Evolutionary conservation across 2,329 filamentous ascomycete genomes (phyloP).

Genomic region (Thelonectria rubi): DNA sequence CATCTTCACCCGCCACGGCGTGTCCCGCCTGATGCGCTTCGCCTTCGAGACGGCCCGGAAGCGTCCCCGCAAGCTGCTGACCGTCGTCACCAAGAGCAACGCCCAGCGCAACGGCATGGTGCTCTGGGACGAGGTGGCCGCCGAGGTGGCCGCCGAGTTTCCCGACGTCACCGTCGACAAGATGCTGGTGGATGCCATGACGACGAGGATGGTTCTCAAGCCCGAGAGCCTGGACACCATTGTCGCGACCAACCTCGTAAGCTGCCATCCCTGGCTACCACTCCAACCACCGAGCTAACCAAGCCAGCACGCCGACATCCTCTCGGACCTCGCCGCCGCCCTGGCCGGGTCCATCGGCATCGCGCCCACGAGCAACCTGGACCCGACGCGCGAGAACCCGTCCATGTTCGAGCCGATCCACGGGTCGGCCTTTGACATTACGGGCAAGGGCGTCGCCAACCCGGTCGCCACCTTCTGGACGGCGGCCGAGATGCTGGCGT

Average conservation of each 20-base stretch:
- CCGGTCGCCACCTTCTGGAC: conserved; percentile 69
- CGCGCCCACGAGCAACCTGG: conserved; percentile 74
- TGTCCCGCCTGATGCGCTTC: conserved; percentile 69
- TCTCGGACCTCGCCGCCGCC: conserved; percentile 75
- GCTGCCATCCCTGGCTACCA: not conserved
- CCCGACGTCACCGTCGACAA: conserved; percentile 69
- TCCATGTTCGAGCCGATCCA: conserved; percentile 71
- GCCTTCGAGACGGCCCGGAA: conserved; percentile 68
- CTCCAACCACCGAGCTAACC: not conserved
- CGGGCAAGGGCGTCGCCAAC: conserved; percentile 64
- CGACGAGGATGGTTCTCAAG: conserved; percentile 69
- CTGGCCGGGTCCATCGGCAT: conserved; percentile 77
- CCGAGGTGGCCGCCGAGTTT: conserved; percentile 63
- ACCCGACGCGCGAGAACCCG: conserved; percentile 63
- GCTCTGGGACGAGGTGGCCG: conserved; percentile 71
- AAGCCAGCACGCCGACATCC: conserved; percentile 65
- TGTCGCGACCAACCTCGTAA: conserved; percentile 66
- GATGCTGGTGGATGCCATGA: conserved; percentile 75
- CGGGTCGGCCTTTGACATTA: conserved; percentile 67
- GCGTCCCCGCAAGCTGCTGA: conserved; percentile 65
- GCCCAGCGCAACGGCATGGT: conserved; percentile 74
- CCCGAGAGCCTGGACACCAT: conserved; percentile 69
- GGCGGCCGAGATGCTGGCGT: conserved; percentile 65
- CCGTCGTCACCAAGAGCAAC: conserved; percentile 73
- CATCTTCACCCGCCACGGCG: conserved; percentile 68